phyloP scores from a whole-genome alignment of 2,329 filamentous ascomycete species.

The Chaetomiaceae sp. region DNA sequence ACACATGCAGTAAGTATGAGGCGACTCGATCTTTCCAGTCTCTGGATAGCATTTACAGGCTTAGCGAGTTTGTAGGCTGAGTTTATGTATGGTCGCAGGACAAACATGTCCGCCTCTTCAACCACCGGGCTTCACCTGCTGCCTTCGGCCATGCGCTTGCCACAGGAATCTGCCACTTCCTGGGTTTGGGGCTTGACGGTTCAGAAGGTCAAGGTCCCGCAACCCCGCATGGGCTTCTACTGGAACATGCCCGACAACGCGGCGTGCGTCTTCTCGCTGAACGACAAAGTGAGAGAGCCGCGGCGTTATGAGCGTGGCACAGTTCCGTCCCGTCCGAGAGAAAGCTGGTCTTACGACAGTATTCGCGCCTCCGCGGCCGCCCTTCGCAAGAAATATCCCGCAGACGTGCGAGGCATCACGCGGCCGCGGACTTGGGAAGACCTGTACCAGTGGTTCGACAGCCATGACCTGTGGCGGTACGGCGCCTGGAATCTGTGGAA shows the following conservation, averaged over 20 bases:
- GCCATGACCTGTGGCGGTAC: conserved; percentile 39
- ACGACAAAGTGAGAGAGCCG: not conserved
- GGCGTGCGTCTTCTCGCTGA: conserved; percentile 16
- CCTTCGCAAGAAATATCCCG: not conserved
- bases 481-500: conserved; percentile 46
- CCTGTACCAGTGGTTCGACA: conserved; percentile 44
- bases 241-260: conserved; percentile 28
- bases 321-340: not conserved
- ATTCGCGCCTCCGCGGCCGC: conserved; percentile 9
- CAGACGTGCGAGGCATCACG: conserved; percentile 24
- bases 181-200: not conserved
- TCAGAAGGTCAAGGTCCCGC: not conserved
- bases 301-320: conserved; percentile 4
- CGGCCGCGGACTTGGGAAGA: conserved; percentile 28
- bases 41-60: too few species aligned
- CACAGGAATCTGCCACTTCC: not conserved
- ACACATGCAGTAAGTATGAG: too few species aligned
- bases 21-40: too few species aligned
- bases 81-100: not conserved
- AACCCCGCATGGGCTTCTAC: conserved; percentile 31
- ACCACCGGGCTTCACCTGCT: not conserved
- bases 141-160: not conserved
- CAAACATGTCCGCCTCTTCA: not conserved
- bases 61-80: not conserved
- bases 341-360: conserved; percentile 12